Evolutionary conservation across 2,329 filamentous ascomycete species (phyloP).

Genomic region (Talaromyces sp.): DNA sequence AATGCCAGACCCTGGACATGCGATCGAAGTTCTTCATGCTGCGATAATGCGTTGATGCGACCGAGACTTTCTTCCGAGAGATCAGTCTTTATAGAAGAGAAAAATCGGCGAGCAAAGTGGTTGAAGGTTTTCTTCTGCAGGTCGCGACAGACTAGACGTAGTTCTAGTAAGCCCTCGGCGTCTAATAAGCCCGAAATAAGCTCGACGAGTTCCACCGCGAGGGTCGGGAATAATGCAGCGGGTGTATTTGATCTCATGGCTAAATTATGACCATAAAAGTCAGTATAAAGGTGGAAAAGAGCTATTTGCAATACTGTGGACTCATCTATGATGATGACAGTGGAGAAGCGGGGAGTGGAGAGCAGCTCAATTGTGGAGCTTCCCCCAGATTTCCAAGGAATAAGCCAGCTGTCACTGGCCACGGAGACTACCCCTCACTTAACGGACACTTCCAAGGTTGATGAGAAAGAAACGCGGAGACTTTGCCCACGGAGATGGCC

Average conservation of each 20-base stretch:
- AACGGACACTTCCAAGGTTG: no score
- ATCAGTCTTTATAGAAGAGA: slow-evolving; percentile 24
- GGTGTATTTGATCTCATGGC: not conserved
- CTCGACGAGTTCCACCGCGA: slow-evolving; percentile 26
- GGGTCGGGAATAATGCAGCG: not conserved
- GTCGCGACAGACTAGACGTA: slow-evolving; percentile 22
- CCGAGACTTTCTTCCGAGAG: slow-evolving; percentile 23
- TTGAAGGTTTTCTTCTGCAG: slow-evolving; percentile 28
- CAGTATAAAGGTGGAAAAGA: not conserved
- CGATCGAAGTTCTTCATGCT: slow-evolving; percentile 13
- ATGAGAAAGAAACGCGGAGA: not conserved
- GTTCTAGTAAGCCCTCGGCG: slow-evolving; percentile 11
- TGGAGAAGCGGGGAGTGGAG: slow-evolving; percentile 1
- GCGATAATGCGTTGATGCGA: slow-evolving; percentile 20
- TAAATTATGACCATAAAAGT: not conserved
- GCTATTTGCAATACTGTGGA: not conserved
- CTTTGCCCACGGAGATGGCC: not conserved
- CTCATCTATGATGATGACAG: not conserved
- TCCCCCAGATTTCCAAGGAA: slow-evolving; percentile 12
- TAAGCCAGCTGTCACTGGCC: slow-evolving; percentile 1
- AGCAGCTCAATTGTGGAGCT: slow-evolving; percentile 11
- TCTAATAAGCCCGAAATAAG: slow-evolving; percentile 17
- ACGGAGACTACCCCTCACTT: slow-evolving; percentile 14
- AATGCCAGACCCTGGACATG: slow-evolving; percentile 26
- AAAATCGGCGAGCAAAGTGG: slow-evolving; percentile 25